These are phyloP conservation scores for Filosporella fistucella DNA, from an alignment of 495 filamentous ascomycete genomes.

Conservation along the genomic window DNA sequence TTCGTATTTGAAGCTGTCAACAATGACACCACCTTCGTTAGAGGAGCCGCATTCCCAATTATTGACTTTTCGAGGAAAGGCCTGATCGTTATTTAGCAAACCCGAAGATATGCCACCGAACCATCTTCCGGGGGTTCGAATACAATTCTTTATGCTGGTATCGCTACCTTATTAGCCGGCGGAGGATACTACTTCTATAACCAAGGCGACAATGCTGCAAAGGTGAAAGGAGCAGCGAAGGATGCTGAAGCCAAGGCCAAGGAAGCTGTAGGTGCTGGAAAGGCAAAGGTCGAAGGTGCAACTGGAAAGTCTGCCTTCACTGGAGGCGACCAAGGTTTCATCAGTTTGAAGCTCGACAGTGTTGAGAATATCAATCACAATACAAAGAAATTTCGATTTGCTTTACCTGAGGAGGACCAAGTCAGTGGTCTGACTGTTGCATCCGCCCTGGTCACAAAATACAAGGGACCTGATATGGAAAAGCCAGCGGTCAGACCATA, in stretches of 20 bases:
- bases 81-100: conserved; percentile 24
- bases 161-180: conserved; percentile 35
- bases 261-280: conserved; percentile 15
- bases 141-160: conserved; percentile 34
- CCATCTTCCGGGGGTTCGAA: conserved; percentile 31
- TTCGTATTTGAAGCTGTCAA: neutral
- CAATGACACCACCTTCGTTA: neutral
- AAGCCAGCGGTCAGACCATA: conserved; percentile 89
- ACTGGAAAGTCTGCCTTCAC: conserved; percentile 58
- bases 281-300: conserved; percentile 14
- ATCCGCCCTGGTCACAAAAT: conserved; percentile 85
- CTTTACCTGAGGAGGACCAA: conserved; percentile 75
- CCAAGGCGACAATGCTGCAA: conserved; percentile 36
- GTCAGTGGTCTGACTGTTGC: conserved; percentile 77
- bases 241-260: conserved; percentile 36
- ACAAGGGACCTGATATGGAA: conserved; percentile 67
- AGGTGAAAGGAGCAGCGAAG: conserved; percentile 43
- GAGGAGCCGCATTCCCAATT: neutral
- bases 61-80: neutral
- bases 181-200: conserved; percentile 46
- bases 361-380: conserved; percentile 79
- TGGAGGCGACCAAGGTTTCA: conserved; percentile 83
- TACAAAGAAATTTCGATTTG: conserved; percentile 83
- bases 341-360: conserved; percentile 74
- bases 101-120: conserved; percentile 52